These are phyloP conservation scores for Zygosaccharomyces lentus DNA, from an alignment of 805 yeast species.

Conservation along the genomic window DNA sequence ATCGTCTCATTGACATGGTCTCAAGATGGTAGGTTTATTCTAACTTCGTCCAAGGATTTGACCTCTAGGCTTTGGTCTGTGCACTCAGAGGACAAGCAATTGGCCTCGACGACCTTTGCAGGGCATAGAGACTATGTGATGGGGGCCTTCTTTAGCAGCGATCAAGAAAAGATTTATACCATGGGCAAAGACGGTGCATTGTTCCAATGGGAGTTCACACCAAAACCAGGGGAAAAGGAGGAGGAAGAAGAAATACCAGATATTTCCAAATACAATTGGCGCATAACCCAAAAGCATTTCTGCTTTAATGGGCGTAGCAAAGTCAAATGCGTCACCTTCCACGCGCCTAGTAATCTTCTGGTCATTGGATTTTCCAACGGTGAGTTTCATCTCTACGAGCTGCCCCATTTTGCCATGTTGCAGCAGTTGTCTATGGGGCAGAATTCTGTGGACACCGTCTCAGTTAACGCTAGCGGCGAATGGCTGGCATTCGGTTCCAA, in stretches of 20 bases:
- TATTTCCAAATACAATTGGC: conserved; percentile 59
- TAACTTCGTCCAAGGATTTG: conserved; percentile 85
- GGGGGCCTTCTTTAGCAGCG: conserved; percentile 79
- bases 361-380: conserved; percentile 88
- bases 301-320: conserved; percentile 58
- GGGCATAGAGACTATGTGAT: conserved; percentile 91
- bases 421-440: conserved; percentile 93
- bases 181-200: conserved; percentile 93
- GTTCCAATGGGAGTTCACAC: conserved; percentile 83
- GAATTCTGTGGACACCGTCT: conserved; percentile 76
- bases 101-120: conserved; percentile 78
- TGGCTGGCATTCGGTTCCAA: conserved; percentile 96
- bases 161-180: conserved; percentile 87
- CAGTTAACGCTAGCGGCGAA: conserved; percentile 80
- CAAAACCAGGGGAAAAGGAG: conserved; percentile 46
- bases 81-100: conserved; percentile 55
- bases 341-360: conserved; percentile 62
- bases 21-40: conserved; percentile 78
- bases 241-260: conserved; percentile 41
- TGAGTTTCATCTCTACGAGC: conserved; percentile 83
- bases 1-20: conserved; percentile 83
- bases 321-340: conserved; percentile 81
- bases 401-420: conserved; percentile 71
- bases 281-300: conserved; percentile 74
- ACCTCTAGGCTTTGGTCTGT: conserved; percentile 83